phyloP scores from a whole-genome alignment of 176 grass and related monocot species.

The Avena sativa region DNA sequence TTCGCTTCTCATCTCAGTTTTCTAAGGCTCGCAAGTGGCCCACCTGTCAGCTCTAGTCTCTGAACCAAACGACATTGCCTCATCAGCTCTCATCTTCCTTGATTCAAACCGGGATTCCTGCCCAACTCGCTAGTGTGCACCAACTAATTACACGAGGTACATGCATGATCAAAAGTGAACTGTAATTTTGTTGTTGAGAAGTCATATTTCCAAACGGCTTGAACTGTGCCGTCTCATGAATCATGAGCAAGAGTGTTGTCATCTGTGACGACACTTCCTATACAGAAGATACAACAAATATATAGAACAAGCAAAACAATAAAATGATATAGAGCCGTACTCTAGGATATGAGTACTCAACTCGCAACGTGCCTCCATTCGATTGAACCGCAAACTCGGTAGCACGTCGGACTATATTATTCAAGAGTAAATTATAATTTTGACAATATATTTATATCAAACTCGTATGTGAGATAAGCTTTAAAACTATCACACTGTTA shows the following conservation, averaged over 20 bases:
- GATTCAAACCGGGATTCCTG: too few species aligned
- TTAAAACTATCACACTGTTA: neutral
- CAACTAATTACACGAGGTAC: neutral
- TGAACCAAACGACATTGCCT: neutral
- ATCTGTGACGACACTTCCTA: neutral
- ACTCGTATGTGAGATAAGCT: neutral
- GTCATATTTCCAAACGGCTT: neutral
- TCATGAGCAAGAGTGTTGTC: constrained; percentile 6
- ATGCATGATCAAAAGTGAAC: neutral
- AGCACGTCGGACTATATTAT: neutral
- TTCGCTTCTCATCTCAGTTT: neutral
- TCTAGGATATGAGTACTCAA: neutral
- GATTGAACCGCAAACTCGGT: neutral
- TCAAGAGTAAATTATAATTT: neutral
- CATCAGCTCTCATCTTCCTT: neutral
- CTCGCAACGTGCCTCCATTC: neutral
- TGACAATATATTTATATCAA: neutral
- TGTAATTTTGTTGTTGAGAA: neutral
- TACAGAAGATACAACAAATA: neutral
- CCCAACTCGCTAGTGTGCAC: neutral
- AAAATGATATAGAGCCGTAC: neutral
- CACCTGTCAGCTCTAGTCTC: neutral
- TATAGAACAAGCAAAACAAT: constrained; percentile 2
- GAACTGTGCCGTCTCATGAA: neutral
- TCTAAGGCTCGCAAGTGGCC: neutral